Conservation (phyloP, 495 filamentous ascomycete species). For the Beverwykella pulmonaria region DNA sequence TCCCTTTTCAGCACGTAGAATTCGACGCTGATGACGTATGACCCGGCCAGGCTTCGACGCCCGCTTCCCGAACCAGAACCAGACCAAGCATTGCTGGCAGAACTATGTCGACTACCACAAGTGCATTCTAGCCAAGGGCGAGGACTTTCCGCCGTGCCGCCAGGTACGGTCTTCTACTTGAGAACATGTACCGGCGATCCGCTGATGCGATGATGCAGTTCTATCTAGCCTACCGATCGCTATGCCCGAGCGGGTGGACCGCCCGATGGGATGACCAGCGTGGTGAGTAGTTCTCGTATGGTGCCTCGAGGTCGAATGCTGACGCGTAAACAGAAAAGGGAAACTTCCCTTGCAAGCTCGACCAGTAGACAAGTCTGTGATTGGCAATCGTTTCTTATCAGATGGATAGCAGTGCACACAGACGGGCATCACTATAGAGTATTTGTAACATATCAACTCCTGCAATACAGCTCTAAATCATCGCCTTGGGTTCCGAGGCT, state of each 20-base stretch:
- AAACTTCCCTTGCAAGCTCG: conserved; percentile 31
- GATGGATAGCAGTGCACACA: conserved; percentile 9
- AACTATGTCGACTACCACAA: conserved; percentile 99
- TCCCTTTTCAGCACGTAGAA: neutral
- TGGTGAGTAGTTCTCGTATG: conserved; percentile 60
- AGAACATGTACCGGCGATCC: neutral
- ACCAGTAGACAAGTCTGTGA: conserved; percentile 24
- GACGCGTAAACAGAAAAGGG: conserved; percentile 19
- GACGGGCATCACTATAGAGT: conserved; percentile 14
- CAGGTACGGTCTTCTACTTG: conserved; percentile 63
- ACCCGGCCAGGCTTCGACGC: conserved; percentile 82
- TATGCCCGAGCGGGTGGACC: conserved; percentile 95
- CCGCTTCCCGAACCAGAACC: conserved; percentile 98
- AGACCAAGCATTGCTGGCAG: conserved; percentile 95
- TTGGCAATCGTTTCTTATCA: neutral
- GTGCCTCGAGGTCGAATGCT: neutral
- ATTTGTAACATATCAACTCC: conserved; percentile 22
- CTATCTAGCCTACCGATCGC: conserved; percentile 89
- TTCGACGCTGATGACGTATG: neutral
- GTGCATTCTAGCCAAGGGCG: conserved; percentile 96
- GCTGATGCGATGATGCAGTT: conserved; percentile 61
- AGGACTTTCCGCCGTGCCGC: conserved; percentile 96
- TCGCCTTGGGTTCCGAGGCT: neutral
- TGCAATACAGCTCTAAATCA: conserved; percentile 18
- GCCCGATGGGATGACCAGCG: conserved; percentile 96